Evolutionary conservation across 192 early-diverging fungal species (phyloP), one percentile per base, ranked within the genome.

Genomic region (Chytriomyces confervae): DNA sequence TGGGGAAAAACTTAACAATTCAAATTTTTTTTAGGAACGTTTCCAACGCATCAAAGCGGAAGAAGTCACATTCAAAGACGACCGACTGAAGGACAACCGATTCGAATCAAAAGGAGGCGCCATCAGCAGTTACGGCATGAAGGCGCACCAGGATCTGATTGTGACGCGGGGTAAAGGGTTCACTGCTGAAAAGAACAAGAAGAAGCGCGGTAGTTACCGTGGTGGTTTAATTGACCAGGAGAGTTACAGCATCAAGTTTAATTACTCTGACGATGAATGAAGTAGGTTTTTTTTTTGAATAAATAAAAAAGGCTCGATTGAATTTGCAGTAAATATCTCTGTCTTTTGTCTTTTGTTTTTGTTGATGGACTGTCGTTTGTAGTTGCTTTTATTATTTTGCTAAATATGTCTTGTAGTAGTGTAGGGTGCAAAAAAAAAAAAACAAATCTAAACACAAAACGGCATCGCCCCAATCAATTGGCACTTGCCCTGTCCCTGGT

Each of bases 201-300:
- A 98, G 87, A 97, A 97, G 90, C 87, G 94, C 65, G 96, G 96
- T 27, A 91, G 92, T 51, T 98, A 98, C 88, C 90, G 92, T 69
- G 97, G 97, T 44, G 97, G 97, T 24, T 80, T 86, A 66, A 98
- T 98, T 72, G 92, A 93, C 72, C 90, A 92, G 66, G 85, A 83
- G 47, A 93, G 93, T 27, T 91, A 95, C 81, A 95, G 93, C 6
- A 94, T 96, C 85, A 98, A 98, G 81, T 97, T 98, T 78, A 85
- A 90, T 50, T 48, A 64, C 36, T 36, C 36, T 64, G 62, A 66
- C 66, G 65, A 71, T 57, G 69, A 71, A 27, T 65, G 63, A 65
- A n/a, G 53, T 27, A 27, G 24, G 0, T 27, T 27, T 36, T 2
- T 36, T 36, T 36, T 36, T 36, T 36, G 36, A 36, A 36, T 4